Base-by-base conservation (phyloP, 2,329 filamentous ascomycete species). In the Akanthomyces lecanii region DNA sequence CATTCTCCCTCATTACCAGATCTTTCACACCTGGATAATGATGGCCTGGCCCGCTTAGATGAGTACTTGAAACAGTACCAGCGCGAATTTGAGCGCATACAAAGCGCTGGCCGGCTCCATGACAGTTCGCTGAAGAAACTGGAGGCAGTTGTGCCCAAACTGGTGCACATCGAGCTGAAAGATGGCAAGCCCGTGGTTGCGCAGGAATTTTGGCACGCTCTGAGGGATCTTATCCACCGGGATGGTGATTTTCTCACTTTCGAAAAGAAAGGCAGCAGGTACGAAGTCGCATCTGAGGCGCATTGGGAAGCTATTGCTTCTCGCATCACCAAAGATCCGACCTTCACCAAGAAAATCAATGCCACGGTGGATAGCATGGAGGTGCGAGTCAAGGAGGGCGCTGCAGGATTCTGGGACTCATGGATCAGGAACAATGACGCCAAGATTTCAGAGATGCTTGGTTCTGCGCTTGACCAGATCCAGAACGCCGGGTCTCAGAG, bases 191-290 rank as follows among this genome's bases (percentile, higher is more conserved):
- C 78, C 0, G 74, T 82, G 25, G 82, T 91, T 18, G 76, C 82
- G 0, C 78, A 84, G 28, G 81, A 85, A 3, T 89, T 92, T 64
- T 92, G 85, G 83, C 78, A 84, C 62, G 88, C 87, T 0, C 71
- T 92, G 10, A 77, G 79, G 28, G 81, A 82, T 60, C 78, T 82
- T 63, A 81, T 89, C 54, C 75, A 75, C 23, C 72, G 76, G 1
- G 82, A 84, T 50, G 75, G 75, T 2, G 73, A 75, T 36, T 77
- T 85, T 45, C 70, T 85, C 44, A 80, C 75, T 3, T 67, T 84
- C 3, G 76, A 82, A 42, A 75, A 76, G 36, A 71, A 73, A 3
- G 70, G 72, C 2, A 69, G 77, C 18, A 72, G 71, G n/a, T 75
- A 73, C 23, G 70, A 76, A 16, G 67, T 77, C 21, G 74, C 80